These are phyloP conservation scores for Zasmidium cellare DNA, from an alignment of 2,329 filamentous ascomycete genomes.

Conservation along the genomic window DNA sequence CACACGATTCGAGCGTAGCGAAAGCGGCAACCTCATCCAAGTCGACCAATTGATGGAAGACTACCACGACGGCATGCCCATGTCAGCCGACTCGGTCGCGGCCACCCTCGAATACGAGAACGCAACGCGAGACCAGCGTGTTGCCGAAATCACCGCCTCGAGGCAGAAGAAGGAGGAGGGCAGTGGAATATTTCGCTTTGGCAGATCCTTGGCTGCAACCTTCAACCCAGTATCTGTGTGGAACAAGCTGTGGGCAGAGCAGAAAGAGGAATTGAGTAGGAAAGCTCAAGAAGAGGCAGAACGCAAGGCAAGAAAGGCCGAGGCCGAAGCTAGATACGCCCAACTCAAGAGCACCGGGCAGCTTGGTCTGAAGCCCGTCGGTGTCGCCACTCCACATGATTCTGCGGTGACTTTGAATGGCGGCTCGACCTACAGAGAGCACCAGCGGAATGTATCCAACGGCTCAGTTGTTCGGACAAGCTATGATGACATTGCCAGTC, in stretches of 20 bases:
- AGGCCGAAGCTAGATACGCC: conserved; percentile 53
- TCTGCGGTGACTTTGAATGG: conserved; percentile 30
- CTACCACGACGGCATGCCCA: conserved; percentile 32
- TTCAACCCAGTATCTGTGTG: conserved; percentile 56
- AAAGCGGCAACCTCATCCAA: conserved; percentile 31
- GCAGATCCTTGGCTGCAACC: conserved; percentile 53
- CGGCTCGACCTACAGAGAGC: conserved; percentile 14
- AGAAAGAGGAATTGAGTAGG: conserved; percentile 42
- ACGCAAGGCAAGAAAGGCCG: conserved; percentile 44
- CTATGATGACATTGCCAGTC: conserved; percentile 12
- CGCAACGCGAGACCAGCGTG: conserved; percentile 21
- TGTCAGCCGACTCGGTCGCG: conserved; percentile 18
- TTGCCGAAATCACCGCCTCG: conserved; percentile 18
- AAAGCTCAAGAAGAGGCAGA: conserved; percentile 40
- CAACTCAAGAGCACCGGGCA: conserved; percentile 56
- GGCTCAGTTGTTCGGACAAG: conserved; percentile 16
- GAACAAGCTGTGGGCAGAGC: conserved; percentile 48
- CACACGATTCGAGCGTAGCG: conserved; percentile 45
- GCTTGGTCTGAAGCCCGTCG: conserved; percentile 33
- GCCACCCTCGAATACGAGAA: conserved; percentile 21
- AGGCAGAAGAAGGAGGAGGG: conserved; percentile 38
- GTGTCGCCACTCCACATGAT: conserved; percentile 26
- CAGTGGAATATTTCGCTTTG: conserved; percentile 55
- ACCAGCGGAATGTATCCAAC: conserved; percentile 16
- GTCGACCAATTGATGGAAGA: conserved; percentile 42